These are phyloP conservation scores for Microsporum canis DNA, from an alignment of 2,329 filamentous ascomycete species.

Conservation along the genomic window DNA sequence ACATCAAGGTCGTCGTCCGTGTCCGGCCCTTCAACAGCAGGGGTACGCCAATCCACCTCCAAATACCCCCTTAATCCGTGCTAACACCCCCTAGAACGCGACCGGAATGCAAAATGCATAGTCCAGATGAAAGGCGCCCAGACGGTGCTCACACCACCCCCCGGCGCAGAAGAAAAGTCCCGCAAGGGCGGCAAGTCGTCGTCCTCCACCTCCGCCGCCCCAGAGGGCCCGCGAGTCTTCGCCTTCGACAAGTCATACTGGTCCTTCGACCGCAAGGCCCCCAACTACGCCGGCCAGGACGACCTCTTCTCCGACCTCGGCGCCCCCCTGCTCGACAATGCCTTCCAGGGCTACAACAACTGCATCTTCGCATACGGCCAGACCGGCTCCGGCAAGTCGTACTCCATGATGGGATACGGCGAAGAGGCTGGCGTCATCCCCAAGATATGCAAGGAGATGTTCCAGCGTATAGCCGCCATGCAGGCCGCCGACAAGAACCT, in stretches of 20 bases:
- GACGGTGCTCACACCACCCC: constrained; percentile 69
- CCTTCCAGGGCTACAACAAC: constrained; percentile 97
- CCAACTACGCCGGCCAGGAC: constrained; percentile 80
- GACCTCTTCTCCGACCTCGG: constrained; percentile 82
- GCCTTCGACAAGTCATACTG: constrained; percentile 97
- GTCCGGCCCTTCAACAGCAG: constrained; percentile 88
- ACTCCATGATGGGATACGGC: constrained; percentile 99
- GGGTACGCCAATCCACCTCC: constrained; percentile 45
- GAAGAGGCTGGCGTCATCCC: constrained; percentile 93
- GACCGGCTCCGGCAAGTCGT: constrained; percentile 96
- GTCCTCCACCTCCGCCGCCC: constrained; percentile 32
- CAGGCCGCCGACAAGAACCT: constrained; percentile 61
- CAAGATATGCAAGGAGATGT: constrained; percentile 96
- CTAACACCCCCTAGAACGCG: constrained; percentile 53
- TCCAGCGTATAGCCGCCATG: constrained; percentile 64
- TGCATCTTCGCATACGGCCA: constrained; percentile 99
- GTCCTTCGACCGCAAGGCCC: constrained; percentile 78
- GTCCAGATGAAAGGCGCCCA: constrained; percentile 92
- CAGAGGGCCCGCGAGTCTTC: constrained; percentile 67
- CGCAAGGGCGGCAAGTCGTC: constrained; percentile 31
- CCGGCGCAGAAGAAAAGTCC: constrained; percentile 41
- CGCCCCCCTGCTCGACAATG: constrained; percentile 86
- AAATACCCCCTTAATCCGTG: neutral
- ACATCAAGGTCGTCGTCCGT: constrained; percentile 99
- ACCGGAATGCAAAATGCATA: constrained; percentile 88